These are phyloP conservation scores for Podospora appendiculata DNA, from an alignment of 495 filamentous ascomycete genomes.

Conservation along the genomic window DNA sequence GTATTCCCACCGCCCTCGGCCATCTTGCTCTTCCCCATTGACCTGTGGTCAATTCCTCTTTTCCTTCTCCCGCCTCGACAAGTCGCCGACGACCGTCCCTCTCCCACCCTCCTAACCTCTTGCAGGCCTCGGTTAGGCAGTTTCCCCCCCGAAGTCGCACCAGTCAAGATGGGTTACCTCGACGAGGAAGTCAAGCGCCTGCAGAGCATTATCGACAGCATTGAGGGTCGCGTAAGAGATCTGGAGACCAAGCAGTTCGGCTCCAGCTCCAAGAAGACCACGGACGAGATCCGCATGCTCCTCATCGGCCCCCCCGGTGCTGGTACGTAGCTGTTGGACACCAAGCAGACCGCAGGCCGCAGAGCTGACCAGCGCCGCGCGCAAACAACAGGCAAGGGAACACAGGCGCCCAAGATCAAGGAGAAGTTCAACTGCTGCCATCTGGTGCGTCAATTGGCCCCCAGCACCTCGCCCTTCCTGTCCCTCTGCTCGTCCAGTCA, in stretches of 20 bases:
- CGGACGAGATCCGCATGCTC: constrained; percentile 79
- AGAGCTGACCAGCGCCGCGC: constrained; percentile 6
- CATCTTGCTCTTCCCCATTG: constrained; percentile 1
- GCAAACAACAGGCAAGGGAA: constrained; percentile 78
- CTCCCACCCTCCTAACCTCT: constrained; percentile 7
- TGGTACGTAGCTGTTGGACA: constrained; percentile 51
- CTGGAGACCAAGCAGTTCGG: constrained; percentile 57
- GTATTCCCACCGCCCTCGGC: neutral
- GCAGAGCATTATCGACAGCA: constrained; percentile 68
- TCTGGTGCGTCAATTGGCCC: constrained; percentile 56
- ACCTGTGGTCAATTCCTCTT: constrained; percentile 19
- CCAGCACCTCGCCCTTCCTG: neutral
- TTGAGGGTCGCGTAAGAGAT: constrained; percentile 75
- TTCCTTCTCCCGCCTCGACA: constrained; percentile 8
- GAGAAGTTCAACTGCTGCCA: constrained; percentile 96
- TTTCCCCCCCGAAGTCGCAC: constrained; percentile 20
- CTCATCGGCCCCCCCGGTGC: constrained; percentile 96
- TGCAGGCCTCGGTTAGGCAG: constrained; percentile 15
- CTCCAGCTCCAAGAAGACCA: constrained; percentile 31
- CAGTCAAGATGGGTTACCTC: constrained; percentile 70
- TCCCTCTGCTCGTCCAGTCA: neutral
- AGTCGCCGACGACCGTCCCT: constrained; percentile 4
- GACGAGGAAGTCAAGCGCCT: constrained; percentile 71
- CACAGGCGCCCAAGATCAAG: constrained; percentile 94
- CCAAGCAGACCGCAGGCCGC: neutral